Conservation (phyloP, 352 stramenopile genomes). For the Phytophthora megakarya region DNA sequence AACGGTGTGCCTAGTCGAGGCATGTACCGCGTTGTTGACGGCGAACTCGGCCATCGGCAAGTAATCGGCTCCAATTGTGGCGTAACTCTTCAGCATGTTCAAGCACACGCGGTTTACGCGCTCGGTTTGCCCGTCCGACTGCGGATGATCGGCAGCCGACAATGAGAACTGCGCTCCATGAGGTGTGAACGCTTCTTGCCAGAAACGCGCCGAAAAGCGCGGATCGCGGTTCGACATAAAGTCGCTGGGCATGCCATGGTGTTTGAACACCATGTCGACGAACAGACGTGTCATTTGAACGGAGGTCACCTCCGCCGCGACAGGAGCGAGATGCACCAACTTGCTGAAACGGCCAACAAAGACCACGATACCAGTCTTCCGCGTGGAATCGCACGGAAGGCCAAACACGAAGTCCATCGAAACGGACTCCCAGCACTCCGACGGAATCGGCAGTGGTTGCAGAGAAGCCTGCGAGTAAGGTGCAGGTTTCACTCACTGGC, state of each 20-base stretch:
- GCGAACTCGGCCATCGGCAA: no score
- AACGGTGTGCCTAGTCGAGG: no score
- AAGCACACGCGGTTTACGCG: no score
- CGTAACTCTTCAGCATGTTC: no score
- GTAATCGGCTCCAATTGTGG: no score
- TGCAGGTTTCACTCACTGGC: not conserved
- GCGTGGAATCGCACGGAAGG: not conserved
- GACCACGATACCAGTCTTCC: not conserved
- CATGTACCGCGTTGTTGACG: no score
- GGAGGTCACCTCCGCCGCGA: not conserved
- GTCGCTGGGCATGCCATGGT: not conserved
- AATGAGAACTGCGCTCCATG: no score
- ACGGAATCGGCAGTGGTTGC: not conserved
- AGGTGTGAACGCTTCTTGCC: no score
- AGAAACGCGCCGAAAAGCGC: not conserved
- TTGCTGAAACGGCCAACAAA: constrained; percentile 15
- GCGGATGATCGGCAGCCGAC: no score
- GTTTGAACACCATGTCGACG: not conserved
- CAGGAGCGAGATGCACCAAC: constrained; percentile 6
- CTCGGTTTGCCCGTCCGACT: no score
- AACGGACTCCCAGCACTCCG: not conserved
- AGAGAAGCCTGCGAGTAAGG: constrained; percentile 1
- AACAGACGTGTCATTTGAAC: not conserved
- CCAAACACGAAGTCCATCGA: constrained; percentile 5
- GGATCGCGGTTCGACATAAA: not conserved